phyloP scores from a whole-genome alignment of 2,329 filamentous ascomycete species.

The Zymoseptoria passerinii region DNA sequence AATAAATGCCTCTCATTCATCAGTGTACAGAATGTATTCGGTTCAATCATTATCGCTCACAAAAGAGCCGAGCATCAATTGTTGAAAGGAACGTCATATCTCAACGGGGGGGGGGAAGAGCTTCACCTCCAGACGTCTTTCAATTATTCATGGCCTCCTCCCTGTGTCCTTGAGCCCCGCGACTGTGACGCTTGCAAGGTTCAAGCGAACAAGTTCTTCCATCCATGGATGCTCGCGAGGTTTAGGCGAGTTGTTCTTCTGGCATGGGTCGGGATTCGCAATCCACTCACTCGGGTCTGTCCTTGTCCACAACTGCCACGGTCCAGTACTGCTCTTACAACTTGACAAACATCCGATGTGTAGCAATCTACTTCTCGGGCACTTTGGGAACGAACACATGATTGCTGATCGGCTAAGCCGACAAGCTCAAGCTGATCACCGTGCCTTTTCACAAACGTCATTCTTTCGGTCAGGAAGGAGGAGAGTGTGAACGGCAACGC shows the following conservation, averaged over 20 bases:
- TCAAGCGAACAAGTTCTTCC: not conserved
- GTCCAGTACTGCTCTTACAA: too few species aligned
- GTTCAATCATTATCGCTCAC: not conserved
- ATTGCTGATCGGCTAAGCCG: too few species aligned
- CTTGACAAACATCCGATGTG: too few species aligned
- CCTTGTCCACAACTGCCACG: too few species aligned
- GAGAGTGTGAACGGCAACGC: not conserved
- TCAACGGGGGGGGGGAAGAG: not conserved
- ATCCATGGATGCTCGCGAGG: too few species aligned
- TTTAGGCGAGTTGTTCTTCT: too few species aligned
- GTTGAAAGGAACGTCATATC: not conserved
- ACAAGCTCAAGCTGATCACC: not conserved
- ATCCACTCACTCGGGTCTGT: too few species aligned
- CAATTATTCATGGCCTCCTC: not conserved
- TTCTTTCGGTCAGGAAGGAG: not conserved
- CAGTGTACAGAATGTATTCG: not conserved
- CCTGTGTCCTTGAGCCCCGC: too few species aligned
- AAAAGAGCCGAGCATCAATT: not conserved
- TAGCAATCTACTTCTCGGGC: too few species aligned
- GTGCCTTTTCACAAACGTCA: not conserved
- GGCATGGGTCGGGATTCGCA: too few species aligned
- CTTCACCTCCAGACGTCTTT: not conserved
- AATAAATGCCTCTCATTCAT: not conserved
- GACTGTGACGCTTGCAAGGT: not conserved
- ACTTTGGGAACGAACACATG: too few species aligned